Percentiles rank a stretch among this genome's conserved stretches.
These are phyloP conservation scores for Xylaria nigripes DNA, from an alignment of 495 filamentous ascomycete genomes.

Conservation along the genomic window DNA sequence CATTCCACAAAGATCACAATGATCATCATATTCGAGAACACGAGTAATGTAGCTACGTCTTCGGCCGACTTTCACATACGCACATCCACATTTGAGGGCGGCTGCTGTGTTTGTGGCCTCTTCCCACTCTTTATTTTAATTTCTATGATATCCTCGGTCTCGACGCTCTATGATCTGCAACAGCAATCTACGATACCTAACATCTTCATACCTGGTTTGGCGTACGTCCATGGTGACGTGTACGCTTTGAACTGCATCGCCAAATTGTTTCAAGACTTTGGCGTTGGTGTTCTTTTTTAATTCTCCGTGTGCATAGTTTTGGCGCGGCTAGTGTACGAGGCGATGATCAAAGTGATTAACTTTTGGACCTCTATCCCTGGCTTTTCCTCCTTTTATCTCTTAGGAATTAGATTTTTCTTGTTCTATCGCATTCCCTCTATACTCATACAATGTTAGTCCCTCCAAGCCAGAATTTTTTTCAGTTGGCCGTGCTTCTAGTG, in stretches of 20 bases:
- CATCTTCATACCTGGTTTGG: slow-evolving; percentile 9
- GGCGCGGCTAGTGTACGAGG: slow-evolving; percentile 13
- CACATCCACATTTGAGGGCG: background rate
- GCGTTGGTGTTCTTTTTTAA: slow-evolving; percentile 22
- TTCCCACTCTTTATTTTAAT: slow-evolving; percentile 11
- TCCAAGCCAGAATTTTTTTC: background rate
- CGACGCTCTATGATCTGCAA: slow-evolving; percentile 23
- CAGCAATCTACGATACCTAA: slow-evolving; percentile 24
- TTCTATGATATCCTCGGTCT: slow-evolving; percentile 17
- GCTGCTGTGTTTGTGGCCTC: background rate
- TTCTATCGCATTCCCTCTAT: background rate
- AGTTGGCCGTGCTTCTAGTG: background rate
- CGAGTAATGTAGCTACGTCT: slow-evolving; percentile 10
- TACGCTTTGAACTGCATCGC: background rate
- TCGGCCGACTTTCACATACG: background rate
- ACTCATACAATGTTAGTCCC: background rate
- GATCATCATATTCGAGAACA: slow-evolving; percentile 24
- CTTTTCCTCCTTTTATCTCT: slow-evolving; percentile 2
- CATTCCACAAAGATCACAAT: slow-evolving; percentile 20
- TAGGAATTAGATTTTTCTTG: slow-evolving; percentile 10
- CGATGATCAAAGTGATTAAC: slow-evolving; percentile 8
- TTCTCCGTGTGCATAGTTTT: slow-evolving; percentile 18
- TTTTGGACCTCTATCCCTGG: background rate
- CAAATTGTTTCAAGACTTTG: slow-evolving; percentile 14
- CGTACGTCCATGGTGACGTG: slow-evolving; percentile 7